phyloP scores from a whole-genome alignment of 148 eudicot genomes.

The Rhododendron mucronatum region DNA sequence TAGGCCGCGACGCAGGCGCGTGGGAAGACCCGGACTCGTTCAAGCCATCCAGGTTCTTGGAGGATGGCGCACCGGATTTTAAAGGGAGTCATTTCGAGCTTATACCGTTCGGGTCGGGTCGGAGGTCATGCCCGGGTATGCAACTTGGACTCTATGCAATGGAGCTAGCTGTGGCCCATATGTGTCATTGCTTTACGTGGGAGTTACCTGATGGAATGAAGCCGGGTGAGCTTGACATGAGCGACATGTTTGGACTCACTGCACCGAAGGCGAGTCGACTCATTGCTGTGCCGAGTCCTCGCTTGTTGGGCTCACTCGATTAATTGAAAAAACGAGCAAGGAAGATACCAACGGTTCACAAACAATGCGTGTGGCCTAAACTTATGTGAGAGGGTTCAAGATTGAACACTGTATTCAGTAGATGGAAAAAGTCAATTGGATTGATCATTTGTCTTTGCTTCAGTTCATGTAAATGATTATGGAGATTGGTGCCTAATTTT shows the following conservation, averaged over 20 bases:
- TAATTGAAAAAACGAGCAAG: neutral
- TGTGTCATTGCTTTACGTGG: conserved; percentile 61
- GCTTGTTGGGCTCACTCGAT: conserved; percentile 19
- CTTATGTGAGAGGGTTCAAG: no score
- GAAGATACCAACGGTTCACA: neutral
- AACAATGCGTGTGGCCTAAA: no score
- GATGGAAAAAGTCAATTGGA: no score
- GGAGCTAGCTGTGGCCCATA: conserved; percentile 59
- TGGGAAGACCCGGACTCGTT: conserved; percentile 49
- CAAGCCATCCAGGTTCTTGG: conserved; percentile 46
- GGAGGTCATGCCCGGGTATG: conserved; percentile 81
- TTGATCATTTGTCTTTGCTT: no score
- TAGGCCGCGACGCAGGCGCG: conserved; percentile 43
- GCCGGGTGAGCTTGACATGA: conserved; percentile 45
- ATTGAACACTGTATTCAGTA: no score
- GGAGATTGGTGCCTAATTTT: no score
- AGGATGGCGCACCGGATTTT: conserved; percentile 46
- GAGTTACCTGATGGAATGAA: conserved; percentile 70
- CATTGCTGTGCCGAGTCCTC: conserved; percentile 50
- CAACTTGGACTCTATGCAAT: conserved; percentile 63
- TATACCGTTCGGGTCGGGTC: conserved; percentile 71
- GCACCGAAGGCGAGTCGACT: conserved; percentile 63
- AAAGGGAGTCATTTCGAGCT: conserved; percentile 61
- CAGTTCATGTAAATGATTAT: no score
- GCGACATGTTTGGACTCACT: conserved; percentile 70